phyloP scores from a whole-genome alignment of 2,329 filamentous ascomycete species.

The Aspergillus sojae region DNA sequence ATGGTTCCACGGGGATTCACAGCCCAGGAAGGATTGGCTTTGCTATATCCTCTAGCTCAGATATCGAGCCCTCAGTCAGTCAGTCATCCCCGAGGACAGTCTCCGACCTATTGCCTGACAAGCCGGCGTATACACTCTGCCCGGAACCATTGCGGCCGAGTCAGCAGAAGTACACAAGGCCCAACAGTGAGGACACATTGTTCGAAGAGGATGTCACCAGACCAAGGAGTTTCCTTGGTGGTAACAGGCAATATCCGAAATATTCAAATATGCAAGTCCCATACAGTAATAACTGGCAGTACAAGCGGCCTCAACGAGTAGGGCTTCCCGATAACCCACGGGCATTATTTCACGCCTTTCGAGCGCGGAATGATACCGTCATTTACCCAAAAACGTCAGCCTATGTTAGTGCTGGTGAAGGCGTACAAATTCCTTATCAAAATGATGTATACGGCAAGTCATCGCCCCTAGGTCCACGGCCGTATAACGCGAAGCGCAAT shows the following conservation, averaged over 20 bases:
- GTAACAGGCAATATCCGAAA: slow-evolving; percentile 14
- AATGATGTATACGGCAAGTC: slow-evolving; percentile 8
- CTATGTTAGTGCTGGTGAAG: slow-evolving; percentile 15
- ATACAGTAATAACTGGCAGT: slow-evolving; percentile 7
- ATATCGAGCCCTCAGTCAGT: slow-evolving; percentile 34
- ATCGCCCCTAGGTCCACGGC: slow-evolving; percentile 1
- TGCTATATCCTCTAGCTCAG: slow-evolving; percentile 31
- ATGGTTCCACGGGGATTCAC: slow-evolving; percentile 3
- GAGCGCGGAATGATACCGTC: slow-evolving; percentile 18
- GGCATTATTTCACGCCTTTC: slow-evolving; percentile 34
- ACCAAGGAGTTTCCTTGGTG: slow-evolving; percentile 19
- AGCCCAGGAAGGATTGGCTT: slow-evolving; percentile 32
- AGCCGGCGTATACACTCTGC: slow-evolving; percentile 35
- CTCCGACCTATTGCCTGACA: slow-evolving; percentile 41
- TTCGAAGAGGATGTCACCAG: slow-evolving; percentile 42
- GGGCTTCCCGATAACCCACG: slow-evolving; percentile 41
- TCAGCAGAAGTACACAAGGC: slow-evolving; percentile 25
- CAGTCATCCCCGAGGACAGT: slow-evolving; percentile 39
- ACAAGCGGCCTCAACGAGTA: slow-evolving; percentile 18
- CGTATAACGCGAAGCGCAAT: slow-evolving; percentile 15
- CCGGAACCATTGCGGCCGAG: slow-evolving; percentile 42
- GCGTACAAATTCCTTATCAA: slow-evolving; percentile 10
- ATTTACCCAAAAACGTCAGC: slow-evolving; percentile 15
- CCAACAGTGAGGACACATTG: slow-evolving; percentile 36
- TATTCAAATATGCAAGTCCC: slow-evolving; percentile 4